Evolutionary conservation across 495 filamentous ascomycete species (phyloP).

Genomic region (Penicillium lagena): DNA sequence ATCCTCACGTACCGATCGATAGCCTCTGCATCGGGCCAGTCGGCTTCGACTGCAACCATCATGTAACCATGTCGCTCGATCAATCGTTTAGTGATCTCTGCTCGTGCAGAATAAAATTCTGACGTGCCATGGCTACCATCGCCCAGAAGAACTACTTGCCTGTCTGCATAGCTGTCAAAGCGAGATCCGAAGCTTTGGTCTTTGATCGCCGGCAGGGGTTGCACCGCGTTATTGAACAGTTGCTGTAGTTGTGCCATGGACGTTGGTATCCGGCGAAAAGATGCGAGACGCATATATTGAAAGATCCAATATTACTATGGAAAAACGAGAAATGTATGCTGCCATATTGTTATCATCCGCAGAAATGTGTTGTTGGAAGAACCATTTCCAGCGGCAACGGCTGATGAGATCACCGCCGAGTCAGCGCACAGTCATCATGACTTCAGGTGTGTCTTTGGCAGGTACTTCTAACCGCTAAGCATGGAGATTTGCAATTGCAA

Average conservation of each 20-base stretch:
- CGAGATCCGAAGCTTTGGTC: constrained; percentile 28
- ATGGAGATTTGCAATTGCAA: too few species aligned
- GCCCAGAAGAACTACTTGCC: constrained; percentile 46
- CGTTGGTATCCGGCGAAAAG: background rate
- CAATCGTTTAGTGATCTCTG: constrained; percentile 48
- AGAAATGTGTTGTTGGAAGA: background rate
- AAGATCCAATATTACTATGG: too few species aligned
- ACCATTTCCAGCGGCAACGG: background rate
- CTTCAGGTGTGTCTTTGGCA: constrained; percentile 11
- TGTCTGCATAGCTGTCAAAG: constrained; percentile 39
- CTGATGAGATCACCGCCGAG: constrained; percentile 20
- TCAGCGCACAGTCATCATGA: constrained; percentile 25
- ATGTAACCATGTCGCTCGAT: constrained; percentile 49
- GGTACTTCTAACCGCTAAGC: too few species aligned
- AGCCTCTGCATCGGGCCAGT: constrained; percentile 54
- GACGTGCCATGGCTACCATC: constrained; percentile 55
- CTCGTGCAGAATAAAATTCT: constrained; percentile 51
- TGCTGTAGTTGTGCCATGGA: constrained; percentile 26
- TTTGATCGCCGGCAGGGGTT: constrained; percentile 32
- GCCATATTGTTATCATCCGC: background rate
- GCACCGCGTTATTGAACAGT: constrained; percentile 28
- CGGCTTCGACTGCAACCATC: constrained; percentile 50
- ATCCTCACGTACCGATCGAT: constrained; percentile 52
- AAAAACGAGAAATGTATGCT: too few species aligned
- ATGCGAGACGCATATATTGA: constrained; percentile 7